Percentiles rank a stretch among this genome's conserved stretches.
Evolutionary conservation across 2,329 filamentous ascomycete species (phyloP).

Genomic region (Colletotrichum sp.): DNA sequence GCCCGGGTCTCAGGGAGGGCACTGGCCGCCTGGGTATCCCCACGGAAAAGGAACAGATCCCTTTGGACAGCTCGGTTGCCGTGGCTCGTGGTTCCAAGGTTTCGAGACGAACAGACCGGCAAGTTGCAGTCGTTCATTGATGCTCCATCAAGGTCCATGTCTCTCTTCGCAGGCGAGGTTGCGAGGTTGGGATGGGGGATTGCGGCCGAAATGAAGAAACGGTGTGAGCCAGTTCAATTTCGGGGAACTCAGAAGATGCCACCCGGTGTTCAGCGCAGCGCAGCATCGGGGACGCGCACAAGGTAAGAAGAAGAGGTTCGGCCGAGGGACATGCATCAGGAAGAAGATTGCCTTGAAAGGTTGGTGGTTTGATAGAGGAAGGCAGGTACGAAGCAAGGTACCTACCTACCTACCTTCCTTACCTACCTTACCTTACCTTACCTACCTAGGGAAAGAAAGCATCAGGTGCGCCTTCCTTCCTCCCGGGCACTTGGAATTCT

Average conservation of each 20-base stretch:
- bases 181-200: neutral
- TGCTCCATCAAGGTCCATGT: neutral
- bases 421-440: too few relatives aligned
- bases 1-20: conserved; percentile 5
- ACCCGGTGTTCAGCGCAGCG: neutral
- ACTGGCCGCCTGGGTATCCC: conserved; percentile 9
- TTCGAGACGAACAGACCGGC: neutral
- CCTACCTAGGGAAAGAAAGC: neutral
- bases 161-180: neutral
- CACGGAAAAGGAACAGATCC: conserved; percentile 3
- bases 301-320: neutral
- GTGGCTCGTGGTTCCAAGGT: neutral
- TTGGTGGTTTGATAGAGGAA: neutral
- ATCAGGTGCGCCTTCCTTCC: neutral
- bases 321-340: neutral
- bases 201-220: neutral
- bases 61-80: neutral
- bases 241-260: neutral
- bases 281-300: neutral
- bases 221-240: neutral
- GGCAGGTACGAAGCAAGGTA: neutral
- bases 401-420: neutral
- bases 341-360: neutral
- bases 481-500: neutral
- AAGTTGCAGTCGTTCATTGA: neutral